Base-by-base conservation (phyloP, 768 basidiomycete genomes). In the Russula compacta region DNA sequence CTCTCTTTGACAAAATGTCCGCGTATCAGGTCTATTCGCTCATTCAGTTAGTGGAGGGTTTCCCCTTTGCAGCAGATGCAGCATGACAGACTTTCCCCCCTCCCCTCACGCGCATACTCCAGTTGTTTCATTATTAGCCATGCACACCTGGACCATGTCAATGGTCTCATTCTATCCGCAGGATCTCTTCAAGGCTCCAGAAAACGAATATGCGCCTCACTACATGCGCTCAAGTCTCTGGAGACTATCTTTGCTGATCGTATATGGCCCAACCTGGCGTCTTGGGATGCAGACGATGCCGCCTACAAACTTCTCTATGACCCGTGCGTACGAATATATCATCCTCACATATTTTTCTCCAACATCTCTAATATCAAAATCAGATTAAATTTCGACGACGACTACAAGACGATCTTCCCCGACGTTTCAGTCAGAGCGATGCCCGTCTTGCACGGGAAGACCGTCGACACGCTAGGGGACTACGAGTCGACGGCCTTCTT, bases 401-500 rank as follows among this genome's bases (percentile, higher is more conserved):
- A 73, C 64, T 87, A 89, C 74, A 72, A 75, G 53, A 63, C 71
- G 39, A 72, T 90, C 38, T 75, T 77, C 53, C 75, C 78, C 39
- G 72, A 81, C 68, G 67, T 92, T 58, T 84, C 90, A 9, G 82
- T 85, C 43, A 78, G 81, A 61, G 76, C 77, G 59, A 80, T 93
- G 76, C 81, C 85, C 21, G 69, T 95, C 48, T 86, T 80, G 58
- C 91, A 93, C 67, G 92, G 94, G 11, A 75, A 76, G 62, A 81
- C 81, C 24, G 24, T 29, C 69, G 67, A 67, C 5, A 70, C 72
- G 50, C 67, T 71, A 38, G 82, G 81, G 17, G 70, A 73, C 39
- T 94, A 97, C 73, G 79, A 85, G 15, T 89, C 89, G 14, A 76
- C 87, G 1, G 95, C 94, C 15, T 95, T 89, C 76, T 95, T 95